These are phyloP conservation scores for Lasiosphaeria hispida DNA, from an alignment of 495 filamentous ascomycete genomes.

Conservation along the genomic window DNA sequence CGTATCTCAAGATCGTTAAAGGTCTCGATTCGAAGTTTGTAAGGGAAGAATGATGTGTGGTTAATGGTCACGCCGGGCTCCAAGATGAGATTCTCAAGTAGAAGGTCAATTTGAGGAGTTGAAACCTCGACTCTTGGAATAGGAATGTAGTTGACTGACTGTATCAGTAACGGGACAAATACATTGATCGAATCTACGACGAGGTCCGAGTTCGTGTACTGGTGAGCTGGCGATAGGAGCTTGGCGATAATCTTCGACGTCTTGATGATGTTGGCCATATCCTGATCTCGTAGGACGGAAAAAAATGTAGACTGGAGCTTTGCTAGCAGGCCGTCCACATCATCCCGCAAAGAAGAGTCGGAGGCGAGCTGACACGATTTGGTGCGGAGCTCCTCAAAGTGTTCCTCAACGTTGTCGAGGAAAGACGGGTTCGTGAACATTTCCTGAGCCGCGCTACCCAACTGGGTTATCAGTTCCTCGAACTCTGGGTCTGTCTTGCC, in stretches of 20 bases:
- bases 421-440: constrained; percentile 86
- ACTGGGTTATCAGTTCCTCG: constrained; percentile 68
- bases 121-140: constrained; percentile 85
- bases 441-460: constrained; percentile 70
- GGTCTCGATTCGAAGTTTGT: constrained; percentile 73
- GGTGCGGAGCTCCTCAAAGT: constrained; percentile 66
- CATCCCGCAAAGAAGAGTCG: constrained; percentile 64
- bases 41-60: constrained; percentile 83
- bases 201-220: constrained; percentile 62
- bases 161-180: constrained; percentile 74
- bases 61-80: constrained; percentile 86
- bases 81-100: constrained; percentile 86
- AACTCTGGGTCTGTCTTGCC: constrained; percentile 78
- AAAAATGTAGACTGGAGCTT: constrained; percentile 67
- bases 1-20: constrained; percentile 82
- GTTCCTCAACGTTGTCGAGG: constrained; percentile 67
- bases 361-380: constrained; percentile 62
- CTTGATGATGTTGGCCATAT: constrained; percentile 62
- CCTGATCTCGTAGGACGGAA: constrained; percentile 65
- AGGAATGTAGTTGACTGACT: constrained; percentile 77
- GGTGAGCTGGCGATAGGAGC: constrained; percentile 58
- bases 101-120: constrained; percentile 75
- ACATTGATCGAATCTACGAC: constrained; percentile 71
- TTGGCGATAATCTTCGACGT: constrained; percentile 63
- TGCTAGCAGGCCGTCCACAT: constrained; percentile 68